phyloP scores from a whole-genome alignment of 345 rosid species.

The Draba incana region DNA sequence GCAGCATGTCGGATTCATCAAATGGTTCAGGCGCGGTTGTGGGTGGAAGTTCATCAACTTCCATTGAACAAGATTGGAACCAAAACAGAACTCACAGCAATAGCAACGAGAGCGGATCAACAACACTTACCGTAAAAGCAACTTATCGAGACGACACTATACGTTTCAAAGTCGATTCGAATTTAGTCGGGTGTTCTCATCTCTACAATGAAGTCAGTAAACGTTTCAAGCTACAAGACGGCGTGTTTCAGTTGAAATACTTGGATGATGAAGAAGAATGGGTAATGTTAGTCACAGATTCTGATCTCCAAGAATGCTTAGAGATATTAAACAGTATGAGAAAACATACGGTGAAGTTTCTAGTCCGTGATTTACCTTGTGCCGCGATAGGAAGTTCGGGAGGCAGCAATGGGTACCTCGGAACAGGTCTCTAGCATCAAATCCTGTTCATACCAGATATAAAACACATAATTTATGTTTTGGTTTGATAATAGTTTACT shows the following conservation, averaged over 20 bases:
- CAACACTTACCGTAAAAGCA: conserved; percentile 71
- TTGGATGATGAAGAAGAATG: conserved; percentile 93
- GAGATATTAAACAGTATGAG: conserved; percentile 69
- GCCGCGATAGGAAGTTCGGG: conserved; percentile 60
- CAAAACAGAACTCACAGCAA: conserved; percentile 42
- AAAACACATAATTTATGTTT: conserved; percentile 8
- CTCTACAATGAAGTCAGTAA: conserved; percentile 75
- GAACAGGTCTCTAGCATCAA: conserved; percentile 39
- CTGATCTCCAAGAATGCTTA: conserved; percentile 82
- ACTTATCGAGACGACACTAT: conserved; percentile 70
- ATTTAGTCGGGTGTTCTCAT: conserved; percentile 59
- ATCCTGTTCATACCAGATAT: not conserved
- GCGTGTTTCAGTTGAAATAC: conserved; percentile 78
- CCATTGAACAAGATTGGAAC: conserved; percentile 54
- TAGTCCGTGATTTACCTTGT: conserved; percentile 57
- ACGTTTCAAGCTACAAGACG: conserved; percentile 71
- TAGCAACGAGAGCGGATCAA: conserved; percentile 46
- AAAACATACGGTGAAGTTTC: conserved; percentile 63
- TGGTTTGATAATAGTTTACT: conserved; percentile 12
- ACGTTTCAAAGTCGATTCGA: conserved; percentile 78
- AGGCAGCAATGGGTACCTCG: conserved; percentile 60
- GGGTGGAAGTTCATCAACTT: conserved; percentile 58
- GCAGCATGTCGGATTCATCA: conserved; percentile 74
- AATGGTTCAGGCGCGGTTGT: conserved; percentile 57
- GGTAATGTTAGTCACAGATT: conserved; percentile 75